These are phyloP conservation scores for Paramecium caudatum DNA, from an alignment of 73 alveolate genomes.

Conservation along the genomic window DNA sequence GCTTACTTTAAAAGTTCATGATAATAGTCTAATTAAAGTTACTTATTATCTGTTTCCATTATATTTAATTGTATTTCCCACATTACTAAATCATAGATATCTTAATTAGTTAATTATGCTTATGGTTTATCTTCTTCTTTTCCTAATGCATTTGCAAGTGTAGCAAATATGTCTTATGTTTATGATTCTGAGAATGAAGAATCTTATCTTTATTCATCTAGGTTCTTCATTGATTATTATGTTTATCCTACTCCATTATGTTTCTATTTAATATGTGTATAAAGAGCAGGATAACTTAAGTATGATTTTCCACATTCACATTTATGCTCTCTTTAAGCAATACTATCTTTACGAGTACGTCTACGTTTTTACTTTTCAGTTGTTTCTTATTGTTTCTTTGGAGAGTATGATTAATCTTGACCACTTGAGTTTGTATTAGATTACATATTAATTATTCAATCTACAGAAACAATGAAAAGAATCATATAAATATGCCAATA, in stretches of 20 bases:
- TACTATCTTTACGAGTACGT: conserved; percentile 76
- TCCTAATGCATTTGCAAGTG: background rate
- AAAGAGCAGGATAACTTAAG: conserved; percentile 98
- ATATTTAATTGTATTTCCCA: background rate
- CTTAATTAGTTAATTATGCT: background rate
- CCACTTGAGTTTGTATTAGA: conserved; percentile 40
- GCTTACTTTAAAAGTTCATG: background rate
- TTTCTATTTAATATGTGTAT: conserved; percentile 97
- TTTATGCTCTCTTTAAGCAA: conserved; percentile 82
- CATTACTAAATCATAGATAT: conserved; percentile 10
- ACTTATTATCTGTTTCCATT: conserved; percentile 3
- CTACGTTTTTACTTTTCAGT: conserved; percentile 56
- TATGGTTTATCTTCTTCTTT: conserved; percentile 19
- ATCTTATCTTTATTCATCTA: conserved; percentile 14
- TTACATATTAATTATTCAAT: conserved; percentile 34
- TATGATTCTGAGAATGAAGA: conserved; percentile 32
- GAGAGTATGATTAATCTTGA: conserved; percentile 18
- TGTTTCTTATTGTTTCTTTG: background rate
- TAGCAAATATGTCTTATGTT: conserved; percentile 34
- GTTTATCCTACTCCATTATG: conserved; percentile 86
- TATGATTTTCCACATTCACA: conserved; percentile 98
- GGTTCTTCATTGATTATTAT: conserved; percentile 29
- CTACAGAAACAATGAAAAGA: background rate
- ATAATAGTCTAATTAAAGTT: background rate
- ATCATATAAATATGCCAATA: background rate